Conservation (phyloP, 1,284 basidiomycete species). For the Boletus smithii region DNA sequence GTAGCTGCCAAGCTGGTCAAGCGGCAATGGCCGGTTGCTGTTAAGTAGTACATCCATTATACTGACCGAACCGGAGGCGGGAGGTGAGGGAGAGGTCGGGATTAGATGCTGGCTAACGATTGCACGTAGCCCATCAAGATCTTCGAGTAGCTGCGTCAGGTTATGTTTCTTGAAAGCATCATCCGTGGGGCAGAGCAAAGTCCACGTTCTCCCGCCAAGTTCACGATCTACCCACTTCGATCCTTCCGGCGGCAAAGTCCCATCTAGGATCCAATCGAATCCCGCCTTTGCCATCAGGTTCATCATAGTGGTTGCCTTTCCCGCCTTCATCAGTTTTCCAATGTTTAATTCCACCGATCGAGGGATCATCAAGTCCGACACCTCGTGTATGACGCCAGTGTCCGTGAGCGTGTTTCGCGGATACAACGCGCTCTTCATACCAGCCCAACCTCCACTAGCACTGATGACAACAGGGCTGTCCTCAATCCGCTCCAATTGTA, state of each 20-base stretch:
- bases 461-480: conserved; percentile 53
- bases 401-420: conserved; percentile 71
- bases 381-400: conserved; percentile 89
- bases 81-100: conserved; percentile 48
- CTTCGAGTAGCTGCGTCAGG: conserved; percentile 71
- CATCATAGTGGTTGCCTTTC: conserved; percentile 84
- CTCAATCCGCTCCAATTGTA: conserved; percentile 52
- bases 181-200: conserved; percentile 87
- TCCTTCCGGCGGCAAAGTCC: conserved; percentile 68
- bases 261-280: conserved; percentile 87
- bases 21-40: conserved; percentile 66
- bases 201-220: conserved; percentile 60
- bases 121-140: conserved; percentile 55
- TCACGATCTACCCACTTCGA: conserved; percentile 55
- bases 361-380: conserved; percentile 87
- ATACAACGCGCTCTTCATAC: conserved; percentile 56
- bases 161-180: conserved; percentile 90
- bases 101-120: conserved; percentile 92
- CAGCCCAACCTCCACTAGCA: conserved; percentile 73
- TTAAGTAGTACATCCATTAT: conserved; percentile 43
- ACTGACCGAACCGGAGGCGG: conserved; percentile 21
- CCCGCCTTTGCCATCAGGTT: conserved; percentile 81
- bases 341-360: conserved; percentile 83
- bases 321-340: conserved; percentile 87
- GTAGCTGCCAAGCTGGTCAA: conserved; percentile 73